Base-by-base conservation (phyloP, 805 yeast genomes). In the Metschnikowia henanensis region DNA sequence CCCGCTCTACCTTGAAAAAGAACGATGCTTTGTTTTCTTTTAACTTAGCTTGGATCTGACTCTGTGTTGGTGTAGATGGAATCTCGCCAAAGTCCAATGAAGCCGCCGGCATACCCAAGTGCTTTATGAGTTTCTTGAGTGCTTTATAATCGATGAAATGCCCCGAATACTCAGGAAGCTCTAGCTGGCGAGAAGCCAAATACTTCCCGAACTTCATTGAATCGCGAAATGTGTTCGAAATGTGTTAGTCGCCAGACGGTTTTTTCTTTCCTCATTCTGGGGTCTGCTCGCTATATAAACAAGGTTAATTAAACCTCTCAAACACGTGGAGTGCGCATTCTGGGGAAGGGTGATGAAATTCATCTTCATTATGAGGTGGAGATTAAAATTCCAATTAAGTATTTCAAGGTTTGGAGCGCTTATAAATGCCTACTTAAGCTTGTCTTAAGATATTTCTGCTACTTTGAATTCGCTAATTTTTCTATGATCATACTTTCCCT, bases 131-230 rank as follows among this genome's bases (percentile, higher is more conserved):
- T 74, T 92, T 94, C 65, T 92, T 92, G 46, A 92, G 71, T 3
- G 92, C 94, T 70, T 94, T 94, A 68, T 94, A 94, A 69, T 94
- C 90, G 60, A 94, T 92, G 70, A 92, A 94, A 61, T 88, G 85
- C 30, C 92, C 90, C 38, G 95, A 82, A 64, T 94, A 94, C 65
- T 94, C 99, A 9, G 98, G 98, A 46, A 92, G 73, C 64, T 92
- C 97, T 54, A 94, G 74, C 67, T 90, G 97, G 61, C 97, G 81
- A 33, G 95, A 86, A 51, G 96, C 98, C 61, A 94, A 74, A 60
- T 89, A 87, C 66, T 94, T 94, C 39, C 99, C 99, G 65, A 90
- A 94, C 74, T 94, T 94, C 99, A 72, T 70, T 32, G 26, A 19
- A 21, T 29, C 15, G 12, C n/a, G 22, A 2, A 15, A 19, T 15